Evolutionary conservation across 1,139 yeast genomes (phyloP), one percentile per base, ranked within the genome.

Genomic region (Taphrina deformans): DNA sequence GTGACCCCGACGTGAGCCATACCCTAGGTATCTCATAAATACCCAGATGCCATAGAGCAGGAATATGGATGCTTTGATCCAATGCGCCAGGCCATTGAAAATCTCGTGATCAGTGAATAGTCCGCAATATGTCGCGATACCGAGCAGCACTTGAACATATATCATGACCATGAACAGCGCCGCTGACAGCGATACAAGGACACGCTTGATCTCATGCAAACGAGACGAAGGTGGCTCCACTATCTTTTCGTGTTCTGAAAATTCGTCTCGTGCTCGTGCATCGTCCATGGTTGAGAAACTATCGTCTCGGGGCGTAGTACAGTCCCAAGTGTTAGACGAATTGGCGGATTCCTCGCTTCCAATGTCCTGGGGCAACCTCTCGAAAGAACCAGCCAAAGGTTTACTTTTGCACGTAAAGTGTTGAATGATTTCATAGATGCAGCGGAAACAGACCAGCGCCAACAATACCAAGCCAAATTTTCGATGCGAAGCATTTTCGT

Each of bases 11-110:
- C 82, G 80, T 40, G 82, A 75, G 72, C 87, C 89, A 12, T 87
- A 89, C 2, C 99, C 99, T 71, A 91, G 84, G 75, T 89, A 92
- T 71, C 98, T 83, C 1, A 91, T 88, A 60, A 93, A 79, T 16
- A 96, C 82, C 18, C 91, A 75, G 6, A 92, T 68, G 10, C 99
- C 99, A 61, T 88, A 79, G 1, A 82, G 71, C 69, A 90, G 82
- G 74, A 93, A 92, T 2, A 93, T 93, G 14, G 95, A 96, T 67
- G 99, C 99, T 76, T 93, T 93, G 75, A 93, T 92, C 80, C 90
- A 89, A 76, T 93, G 99, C 1, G 99, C 99, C 68, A 92, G 80
- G 65, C 93, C 77, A 73, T 89, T 91, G 77, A 88, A 93, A 5
- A 92, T 86, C 23, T 80, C 78, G 31, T 72, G 74, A 5, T 84